Evolutionary conservation across 768 basidiomycete genomes (phyloP).

Genomic region (Mycena rosella): DNA sequence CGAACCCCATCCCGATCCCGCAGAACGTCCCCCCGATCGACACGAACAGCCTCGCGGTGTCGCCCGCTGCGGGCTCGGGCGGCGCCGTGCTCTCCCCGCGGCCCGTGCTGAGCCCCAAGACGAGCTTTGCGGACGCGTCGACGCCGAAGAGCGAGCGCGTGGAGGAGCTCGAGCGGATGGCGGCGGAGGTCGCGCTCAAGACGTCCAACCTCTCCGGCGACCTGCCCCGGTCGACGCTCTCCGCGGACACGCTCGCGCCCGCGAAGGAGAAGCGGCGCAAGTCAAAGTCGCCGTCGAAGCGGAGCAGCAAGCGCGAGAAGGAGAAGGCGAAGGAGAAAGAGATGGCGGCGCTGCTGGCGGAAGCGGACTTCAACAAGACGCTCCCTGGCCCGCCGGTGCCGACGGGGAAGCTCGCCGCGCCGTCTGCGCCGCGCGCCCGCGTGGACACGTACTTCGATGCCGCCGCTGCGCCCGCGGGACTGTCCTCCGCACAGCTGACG

Average conservation of each 20-base stretch:
- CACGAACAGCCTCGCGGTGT: conserved; percentile 39
- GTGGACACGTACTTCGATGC: conserved; percentile 47
- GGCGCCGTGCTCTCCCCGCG: conserved; percentile 72
- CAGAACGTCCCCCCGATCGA: conserved; percentile 11
- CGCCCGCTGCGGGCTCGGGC: conserved; percentile 43
- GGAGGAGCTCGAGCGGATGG: conserved; percentile 79
- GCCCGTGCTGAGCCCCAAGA: conserved; percentile 76
- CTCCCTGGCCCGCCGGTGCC: conserved; percentile 71
- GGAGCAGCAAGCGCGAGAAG: conserved; percentile 33
- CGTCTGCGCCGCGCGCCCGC: conserved; percentile 36
- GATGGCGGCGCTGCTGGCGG: background rate
- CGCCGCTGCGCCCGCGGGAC: background rate
- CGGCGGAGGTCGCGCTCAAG: conserved; percentile 63
- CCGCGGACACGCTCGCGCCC: background rate
- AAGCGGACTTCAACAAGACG: conserved; percentile 63
- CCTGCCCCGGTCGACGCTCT: conserved; percentile 44
- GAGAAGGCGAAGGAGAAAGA: conserved; percentile 37
- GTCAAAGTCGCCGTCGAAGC: conserved; percentile 19
- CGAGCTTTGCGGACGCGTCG: conserved; percentile 51
- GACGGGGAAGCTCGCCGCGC: conserved; percentile 50
- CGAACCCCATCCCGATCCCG: conserved; percentile 36
- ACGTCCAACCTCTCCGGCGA: conserved; percentile 54
- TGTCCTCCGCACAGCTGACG: conserved; percentile 19
- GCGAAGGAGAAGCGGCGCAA: conserved; percentile 27
- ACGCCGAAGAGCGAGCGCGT: conserved; percentile 70